Conservation (phyloP, 2,329 filamentous ascomycete species). For the Pseudocercospora macadamiae region DNA sequence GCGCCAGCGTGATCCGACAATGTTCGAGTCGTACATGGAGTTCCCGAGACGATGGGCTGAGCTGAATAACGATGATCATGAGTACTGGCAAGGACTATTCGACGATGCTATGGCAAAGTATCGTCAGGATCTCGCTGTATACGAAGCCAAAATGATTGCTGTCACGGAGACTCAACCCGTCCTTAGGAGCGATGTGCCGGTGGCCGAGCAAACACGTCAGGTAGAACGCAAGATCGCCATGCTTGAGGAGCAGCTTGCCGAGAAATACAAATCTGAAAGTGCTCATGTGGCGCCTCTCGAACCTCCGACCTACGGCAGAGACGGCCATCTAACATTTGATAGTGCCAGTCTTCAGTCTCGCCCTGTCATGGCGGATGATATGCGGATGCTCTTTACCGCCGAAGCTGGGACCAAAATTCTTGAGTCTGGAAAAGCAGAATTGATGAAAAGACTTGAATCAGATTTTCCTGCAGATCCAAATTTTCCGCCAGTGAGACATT, state of each 20-base stretch:
- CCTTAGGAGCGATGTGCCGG: conserved; percentile 25
- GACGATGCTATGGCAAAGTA: conserved; percentile 34
- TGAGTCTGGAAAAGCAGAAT: conserved; percentile 54
- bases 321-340: conserved; percentile 32
- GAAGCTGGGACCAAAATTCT: conserved; percentile 53
- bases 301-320: conserved; percentile 29
- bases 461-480: neutral
- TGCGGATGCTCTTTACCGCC: conserved; percentile 54
- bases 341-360: conserved; percentile 25
- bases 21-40: conserved; percentile 35
- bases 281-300: conserved; percentile 30
- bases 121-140: conserved; percentile 33
- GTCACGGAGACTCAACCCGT: conserved; percentile 31
- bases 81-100: conserved; percentile 34
- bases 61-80: conserved; percentile 27
- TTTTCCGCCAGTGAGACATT: conserved; percentile 18
- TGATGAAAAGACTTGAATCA: conserved; percentile 53
- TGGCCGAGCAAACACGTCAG: conserved; percentile 25
- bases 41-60: conserved; percentile 35
- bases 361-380: conserved; percentile 43
- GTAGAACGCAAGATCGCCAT: conserved; percentile 34
- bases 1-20: conserved; percentile 31
- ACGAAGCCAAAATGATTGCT: conserved; percentile 35
- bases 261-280: conserved; percentile 31
- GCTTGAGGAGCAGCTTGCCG: conserved; percentile 35